These are phyloP conservation scores for Graphilbum fragrans DNA, from an alignment of 2,329 filamentous ascomycete genomes.

Conservation along the genomic window DNA sequence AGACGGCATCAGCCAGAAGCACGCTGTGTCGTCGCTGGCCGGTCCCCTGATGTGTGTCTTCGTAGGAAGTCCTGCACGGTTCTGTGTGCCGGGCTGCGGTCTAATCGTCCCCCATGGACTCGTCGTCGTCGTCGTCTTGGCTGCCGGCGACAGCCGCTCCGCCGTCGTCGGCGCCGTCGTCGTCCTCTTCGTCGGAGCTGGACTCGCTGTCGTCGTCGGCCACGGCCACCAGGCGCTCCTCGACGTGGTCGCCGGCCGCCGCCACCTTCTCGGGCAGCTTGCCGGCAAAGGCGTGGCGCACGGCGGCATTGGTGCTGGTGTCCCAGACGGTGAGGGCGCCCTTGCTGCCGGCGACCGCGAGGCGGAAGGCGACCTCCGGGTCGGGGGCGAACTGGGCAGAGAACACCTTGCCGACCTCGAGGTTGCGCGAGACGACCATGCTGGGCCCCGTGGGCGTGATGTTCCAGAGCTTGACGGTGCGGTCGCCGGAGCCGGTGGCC, in stretches of 20 bases:
- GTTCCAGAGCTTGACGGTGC: slow-evolving; percentile 95
- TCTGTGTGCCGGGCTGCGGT: no score
- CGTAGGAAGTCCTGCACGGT: neutral
- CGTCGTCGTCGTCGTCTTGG: slow-evolving; percentile 23
- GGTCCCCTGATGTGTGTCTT: neutral
- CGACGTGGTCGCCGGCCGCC: slow-evolving; percentile 50
- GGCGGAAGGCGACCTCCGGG: slow-evolving; percentile 76
- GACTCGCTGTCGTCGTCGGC: slow-evolving; percentile 39
- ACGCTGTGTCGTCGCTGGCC: no score
- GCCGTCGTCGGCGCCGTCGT: slow-evolving; percentile 15
- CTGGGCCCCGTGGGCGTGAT: slow-evolving; percentile 67
- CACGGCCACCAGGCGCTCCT: slow-evolving; percentile 69
- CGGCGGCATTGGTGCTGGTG: slow-evolving; percentile 80
- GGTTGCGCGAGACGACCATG: slow-evolving; percentile 82
- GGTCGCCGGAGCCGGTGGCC: slow-evolving; percentile 87
- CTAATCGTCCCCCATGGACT: slow-evolving; percentile 45
- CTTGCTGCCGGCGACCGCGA: slow-evolving; percentile 91
- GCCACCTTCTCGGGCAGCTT: slow-evolving; percentile 46
- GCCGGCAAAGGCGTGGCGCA: slow-evolving; percentile 71
- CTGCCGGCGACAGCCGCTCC: slow-evolving; percentile 20
- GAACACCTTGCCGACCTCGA: slow-evolving; percentile 93
- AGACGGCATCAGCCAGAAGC: no score
- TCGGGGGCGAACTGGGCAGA: slow-evolving; percentile 85
- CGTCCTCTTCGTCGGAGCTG: slow-evolving; percentile 32
- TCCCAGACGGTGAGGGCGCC: slow-evolving; percentile 92